Conservation (phyloP, 495 filamentous ascomycete species). For the Clohesyomyces aquaticus region DNA sequence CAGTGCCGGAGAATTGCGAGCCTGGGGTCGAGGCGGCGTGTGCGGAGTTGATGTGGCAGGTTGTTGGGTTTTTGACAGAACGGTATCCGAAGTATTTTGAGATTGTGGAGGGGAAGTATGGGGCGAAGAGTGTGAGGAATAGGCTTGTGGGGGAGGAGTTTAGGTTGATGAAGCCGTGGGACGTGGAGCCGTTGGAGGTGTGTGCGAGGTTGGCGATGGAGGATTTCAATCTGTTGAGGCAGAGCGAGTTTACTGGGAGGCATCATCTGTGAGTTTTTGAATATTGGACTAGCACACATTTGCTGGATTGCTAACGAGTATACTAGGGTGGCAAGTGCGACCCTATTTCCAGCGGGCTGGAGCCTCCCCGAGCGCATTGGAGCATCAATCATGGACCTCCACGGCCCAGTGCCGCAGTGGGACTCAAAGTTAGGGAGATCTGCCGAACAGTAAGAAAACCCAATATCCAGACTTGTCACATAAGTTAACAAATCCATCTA, state of each 20-base stretch:
- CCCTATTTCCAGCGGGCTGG: slow-evolving; percentile 63
- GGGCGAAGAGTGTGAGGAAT: slow-evolving; percentile 51
- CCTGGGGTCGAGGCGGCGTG: slow-evolving; percentile 57
- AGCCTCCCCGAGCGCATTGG: slow-evolving; percentile 59
- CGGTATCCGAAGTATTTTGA: slow-evolving; percentile 55
- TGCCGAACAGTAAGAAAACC: slow-evolving; percentile 56
- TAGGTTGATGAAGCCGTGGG: slow-evolving; percentile 43
- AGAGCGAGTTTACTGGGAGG: slow-evolving; percentile 52
- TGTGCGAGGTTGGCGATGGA: slow-evolving; percentile 63
- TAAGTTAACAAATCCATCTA: background rate
- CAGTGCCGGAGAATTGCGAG: slow-evolving; percentile 56
- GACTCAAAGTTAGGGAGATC: slow-evolving; percentile 56
- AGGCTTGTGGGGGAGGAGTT: slow-evolving; percentile 57
- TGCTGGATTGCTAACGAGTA: background rate
- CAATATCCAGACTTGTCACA: background rate
- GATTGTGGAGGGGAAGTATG: slow-evolving; percentile 39
- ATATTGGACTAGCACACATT: background rate
- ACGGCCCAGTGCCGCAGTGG: slow-evolving; percentile 59
- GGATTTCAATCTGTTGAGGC: slow-evolving; percentile 60
- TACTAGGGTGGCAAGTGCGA: slow-evolving; percentile 58
- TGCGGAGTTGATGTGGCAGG: slow-evolving; percentile 56
- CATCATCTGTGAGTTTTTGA: slow-evolving; percentile 55
- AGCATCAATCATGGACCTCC: slow-evolving; percentile 57
- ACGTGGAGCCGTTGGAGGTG: slow-evolving; percentile 56
- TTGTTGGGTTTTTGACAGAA: slow-evolving; percentile 55